A percentile compares a stretch with the other conserved stretches of the same genome.
Evolutionary conservation across 2,329 filamentous ascomycete genomes (phyloP).

Genomic region (Aureobasidium leucospermi): DNA sequence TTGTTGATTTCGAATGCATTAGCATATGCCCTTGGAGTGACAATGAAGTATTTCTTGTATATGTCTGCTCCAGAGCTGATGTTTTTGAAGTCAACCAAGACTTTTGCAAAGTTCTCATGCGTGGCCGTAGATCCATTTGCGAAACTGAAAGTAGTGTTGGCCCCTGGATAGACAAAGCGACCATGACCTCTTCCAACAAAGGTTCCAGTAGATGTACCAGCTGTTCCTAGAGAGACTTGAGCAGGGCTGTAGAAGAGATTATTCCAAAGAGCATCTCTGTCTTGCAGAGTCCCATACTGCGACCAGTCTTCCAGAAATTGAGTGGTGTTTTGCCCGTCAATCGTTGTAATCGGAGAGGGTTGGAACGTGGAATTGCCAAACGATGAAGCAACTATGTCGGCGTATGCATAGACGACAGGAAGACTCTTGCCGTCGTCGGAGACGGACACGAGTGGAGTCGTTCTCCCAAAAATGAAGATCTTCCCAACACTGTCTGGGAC

Average conservation of each 20-base stretch:
- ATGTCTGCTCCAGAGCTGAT: slow-evolving; percentile 37
- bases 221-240: slow-evolving; percentile 33
- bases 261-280: slow-evolving; percentile 48
- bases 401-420: slow-evolving; percentile 50
- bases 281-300: neutral
- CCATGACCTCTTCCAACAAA: slow-evolving; percentile 39
- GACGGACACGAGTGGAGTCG: slow-evolving; percentile 50
- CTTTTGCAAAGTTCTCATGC: slow-evolving; percentile 37
- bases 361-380: slow-evolving; percentile 34
- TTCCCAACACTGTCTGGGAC: slow-evolving; percentile 46
- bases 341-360: slow-evolving; percentile 45
- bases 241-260: slow-evolving; percentile 42
- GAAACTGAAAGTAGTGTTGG: slow-evolving; percentile 36
- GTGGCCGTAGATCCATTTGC: slow-evolving; percentile 37
- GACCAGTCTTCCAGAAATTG: neutral
- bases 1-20: slow-evolving; percentile 19
- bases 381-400: slow-evolving; percentile 38
- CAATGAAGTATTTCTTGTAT: slow-evolving; percentile 30
- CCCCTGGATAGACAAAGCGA: slow-evolving; percentile 36
- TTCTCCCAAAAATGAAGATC: slow-evolving; percentile 45
- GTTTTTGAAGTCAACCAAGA: slow-evolving; percentile 32
- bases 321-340: slow-evolving; percentile 49
- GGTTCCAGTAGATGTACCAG: slow-evolving; percentile 35
- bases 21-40: slow-evolving; percentile 16
- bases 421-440: slow-evolving; percentile 52